Base-by-base conservation (phyloP, 257 asterid species). In the Dorcoceras hygrometricum region DNA sequence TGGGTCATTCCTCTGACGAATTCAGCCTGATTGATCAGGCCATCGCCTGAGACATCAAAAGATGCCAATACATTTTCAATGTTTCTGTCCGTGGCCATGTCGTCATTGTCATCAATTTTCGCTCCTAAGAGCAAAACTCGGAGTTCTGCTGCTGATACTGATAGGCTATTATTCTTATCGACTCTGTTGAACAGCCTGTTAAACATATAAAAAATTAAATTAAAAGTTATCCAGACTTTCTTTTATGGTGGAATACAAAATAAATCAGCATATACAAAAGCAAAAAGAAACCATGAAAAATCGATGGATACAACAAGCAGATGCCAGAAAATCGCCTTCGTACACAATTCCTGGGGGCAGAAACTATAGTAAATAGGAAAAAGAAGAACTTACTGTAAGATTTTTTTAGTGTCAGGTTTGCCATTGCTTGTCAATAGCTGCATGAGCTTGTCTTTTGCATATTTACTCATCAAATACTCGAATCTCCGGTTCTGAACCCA, bases 401-500 rank as follows among this genome's bases (percentile, higher is more conserved):
- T 26, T 4, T 26, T 26, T 3, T 16, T 36, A 19, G 68, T 22
- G 68, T 84, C 83, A 43, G 89, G 85, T 66, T 59, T 68, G 34
- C 89, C 85, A 14, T 84, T 84, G 25, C 48, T 81, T 6, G 89
- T 74, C 54, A 84, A 57, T 28, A 84, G 80, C 20, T 55, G 62
- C 20, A 77, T 51, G 18, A 84, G 73, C 77, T 81, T 84, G 78
- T 84, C 80, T 75, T 82, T 76, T 19, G 88, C 85, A 48, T 82
- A 83, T 66, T 85, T 85, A 56, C 64, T 77, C 80, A 82, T 78
- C 81, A 80, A 63, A 68, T 54, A 66, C 70, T 83, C 86, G 12
- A 85, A 80, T 69, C 86, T 72, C 22, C 91, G 71, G 65, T 59
- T 50, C 72, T 82, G 91, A 74, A 85, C 66, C 86, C 84, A 80